Conservation (phyloP, 495 filamentous ascomycete species). For the Lasiosphaeria ovina region DNA sequence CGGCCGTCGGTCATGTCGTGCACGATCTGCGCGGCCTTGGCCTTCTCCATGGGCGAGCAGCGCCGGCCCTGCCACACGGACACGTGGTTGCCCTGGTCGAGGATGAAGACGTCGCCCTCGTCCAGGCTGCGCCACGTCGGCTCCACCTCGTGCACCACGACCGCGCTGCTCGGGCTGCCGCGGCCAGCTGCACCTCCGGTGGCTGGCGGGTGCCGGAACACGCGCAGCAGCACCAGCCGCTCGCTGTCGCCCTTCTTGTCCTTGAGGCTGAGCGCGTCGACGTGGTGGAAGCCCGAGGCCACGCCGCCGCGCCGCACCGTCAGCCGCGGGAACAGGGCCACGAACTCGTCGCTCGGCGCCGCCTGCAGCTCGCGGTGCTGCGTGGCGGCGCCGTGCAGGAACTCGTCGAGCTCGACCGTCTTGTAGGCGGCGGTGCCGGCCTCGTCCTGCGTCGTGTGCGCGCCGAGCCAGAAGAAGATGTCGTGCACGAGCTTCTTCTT, state of each 20-base stretch:
- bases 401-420: constrained; percentile 64
- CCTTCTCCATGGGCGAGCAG: constrained; percentile 64
- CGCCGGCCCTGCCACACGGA: constrained; percentile 64
- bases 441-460: constrained; percentile 60
- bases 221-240: constrained; percentile 49
- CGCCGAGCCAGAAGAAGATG: constrained; percentile 62
- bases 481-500: constrained; percentile 50
- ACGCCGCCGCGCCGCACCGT: constrained; percentile 57
- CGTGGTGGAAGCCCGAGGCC: constrained; percentile 57
- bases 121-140: constrained; percentile 59
- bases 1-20: constrained; percentile 50
- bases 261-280: constrained; percentile 44
- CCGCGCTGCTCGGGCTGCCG: constrained; percentile 32
- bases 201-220: constrained; percentile 48
- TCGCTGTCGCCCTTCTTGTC: constrained; percentile 23
- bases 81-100: constrained; percentile 59
- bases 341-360: constrained; percentile 55
- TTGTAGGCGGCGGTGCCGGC: constrained; percentile 65
- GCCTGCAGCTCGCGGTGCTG: constrained; percentile 59
- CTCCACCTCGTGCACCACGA: constrained; percentile 61
- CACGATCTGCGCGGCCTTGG: constrained; percentile 61
- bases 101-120: constrained; percentile 60
- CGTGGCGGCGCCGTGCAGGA: constrained; percentile 55
- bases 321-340: constrained; percentile 54
- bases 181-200: constrained; percentile 13